phyloP scores from a whole-genome alignment of 495 filamentous ascomycete species.

The Astrothelium macrocarpum region DNA sequence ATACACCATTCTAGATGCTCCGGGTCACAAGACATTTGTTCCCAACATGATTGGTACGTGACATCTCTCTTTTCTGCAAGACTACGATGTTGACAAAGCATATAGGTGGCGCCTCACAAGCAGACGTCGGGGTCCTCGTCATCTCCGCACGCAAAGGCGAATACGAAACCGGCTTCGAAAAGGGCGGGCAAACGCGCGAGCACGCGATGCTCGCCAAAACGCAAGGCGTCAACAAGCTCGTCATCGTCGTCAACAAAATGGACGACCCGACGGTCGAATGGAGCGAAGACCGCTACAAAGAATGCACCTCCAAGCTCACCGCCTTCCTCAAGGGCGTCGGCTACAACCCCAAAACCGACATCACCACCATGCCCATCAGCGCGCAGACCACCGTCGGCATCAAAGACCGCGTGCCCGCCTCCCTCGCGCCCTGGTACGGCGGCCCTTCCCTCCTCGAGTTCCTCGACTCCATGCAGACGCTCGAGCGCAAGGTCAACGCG shows the following conservation, averaged over 20 bases:
- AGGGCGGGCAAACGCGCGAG: conserved; percentile 94
- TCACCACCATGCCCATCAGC: conserved; percentile 93
- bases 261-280: conserved; percentile 93
- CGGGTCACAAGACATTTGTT: conserved; percentile 40
- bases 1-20: conserved; percentile 93
- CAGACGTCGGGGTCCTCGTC: conserved; percentile 90
- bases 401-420: conserved; percentile 74
- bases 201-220: conserved; percentile 96
- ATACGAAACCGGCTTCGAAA: conserved; percentile 99
- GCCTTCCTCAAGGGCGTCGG: conserved; percentile 83
- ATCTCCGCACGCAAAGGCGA: conserved; percentile 97
- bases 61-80: too few species aligned
- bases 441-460: conserved; percentile 94
- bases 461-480: conserved; percentile 77
- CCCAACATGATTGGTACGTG: conserved; percentile 25
- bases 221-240: conserved; percentile 90
- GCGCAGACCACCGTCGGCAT: conserved; percentile 77
- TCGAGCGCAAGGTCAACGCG: conserved; percentile 92
- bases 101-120: conserved; percentile 79
- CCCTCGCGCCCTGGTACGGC: conserved; percentile 71
- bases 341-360: conserved; percentile 83
- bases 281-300: conserved; percentile 82
- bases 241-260: conserved; percentile 97
- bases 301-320: conserved; percentile 81
- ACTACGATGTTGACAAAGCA: conserved; percentile 41